A percentile compares a stretch with the other conserved stretches of the same genome.
These are phyloP conservation scores for Ciborinia camelliae DNA, from an alignment of 2,329 filamentous ascomycete genomes.

Conservation along the genomic window DNA sequence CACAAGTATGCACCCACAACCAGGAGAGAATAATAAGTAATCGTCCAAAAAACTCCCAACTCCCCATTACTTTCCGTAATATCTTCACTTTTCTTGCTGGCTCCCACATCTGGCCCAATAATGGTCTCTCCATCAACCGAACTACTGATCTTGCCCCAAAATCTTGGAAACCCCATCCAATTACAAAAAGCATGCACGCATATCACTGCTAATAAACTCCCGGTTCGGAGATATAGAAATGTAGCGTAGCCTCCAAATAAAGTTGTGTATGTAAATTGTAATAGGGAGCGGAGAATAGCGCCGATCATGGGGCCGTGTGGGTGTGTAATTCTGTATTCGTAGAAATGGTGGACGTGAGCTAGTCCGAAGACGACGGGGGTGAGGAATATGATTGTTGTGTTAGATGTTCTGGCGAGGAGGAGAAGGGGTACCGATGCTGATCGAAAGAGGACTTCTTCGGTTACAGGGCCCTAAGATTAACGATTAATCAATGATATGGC, in stretches of 20 bases:
- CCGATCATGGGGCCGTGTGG: conserved; percentile 62
- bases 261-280: conserved; percentile 88
- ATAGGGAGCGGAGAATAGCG: conserved; percentile 66
- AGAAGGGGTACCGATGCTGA: conserved; percentile 81
- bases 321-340: conserved; percentile 84
- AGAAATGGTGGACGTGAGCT: conserved; percentile 92
- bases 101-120: conserved; percentile 30
- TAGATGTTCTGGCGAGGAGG: conserved; percentile 58
- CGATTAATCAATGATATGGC: background rate
- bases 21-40: conserved; percentile 75
- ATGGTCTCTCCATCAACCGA: conserved; percentile 24
- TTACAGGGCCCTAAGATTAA: conserved; percentile 65
- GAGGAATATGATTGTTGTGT: conserved; percentile 64
- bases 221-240: conserved; percentile 83
- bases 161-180: conserved; percentile 78
- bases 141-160: conserved; percentile 72
- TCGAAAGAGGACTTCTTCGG: conserved; percentile 92
- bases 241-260: conserved; percentile 91
- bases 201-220: conserved; percentile 72
- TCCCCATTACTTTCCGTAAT: conserved; percentile 25
- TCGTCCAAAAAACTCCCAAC: conserved; percentile 60
- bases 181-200: conserved; percentile 88
- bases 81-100: conserved; percentile 42
- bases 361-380: conserved; percentile 89
- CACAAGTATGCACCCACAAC: conserved; percentile 69